These are phyloP conservation scores for Stylonectria norvegica DNA, from an alignment of 2,329 filamentous ascomycete genomes.

Conservation along the genomic window DNA sequence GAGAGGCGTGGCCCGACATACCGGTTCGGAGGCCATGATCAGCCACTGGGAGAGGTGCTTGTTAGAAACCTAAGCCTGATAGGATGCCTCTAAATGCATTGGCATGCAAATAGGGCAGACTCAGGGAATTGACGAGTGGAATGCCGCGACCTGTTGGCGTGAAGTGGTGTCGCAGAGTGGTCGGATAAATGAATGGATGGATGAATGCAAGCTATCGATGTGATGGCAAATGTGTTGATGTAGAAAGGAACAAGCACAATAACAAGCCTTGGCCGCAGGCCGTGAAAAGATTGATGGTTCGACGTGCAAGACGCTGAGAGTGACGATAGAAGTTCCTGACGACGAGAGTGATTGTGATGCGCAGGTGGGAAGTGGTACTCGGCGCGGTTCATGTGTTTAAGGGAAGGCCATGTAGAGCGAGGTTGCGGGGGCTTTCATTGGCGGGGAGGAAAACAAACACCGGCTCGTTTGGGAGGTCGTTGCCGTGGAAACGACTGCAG, in stretches of 20 bases:
- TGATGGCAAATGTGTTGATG: slow-evolving; percentile 20
- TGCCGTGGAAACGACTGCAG: slow-evolving; percentile 25
- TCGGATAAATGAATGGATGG: slow-evolving; percentile 9
- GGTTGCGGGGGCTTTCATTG: slow-evolving; percentile 26
- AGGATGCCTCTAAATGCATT: slow-evolving; percentile 33
- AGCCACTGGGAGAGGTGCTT: slow-evolving; percentile 20
- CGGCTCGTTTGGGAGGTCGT: slow-evolving; percentile 17
- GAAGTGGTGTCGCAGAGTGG: slow-evolving; percentile 9
- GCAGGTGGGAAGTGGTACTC: slow-evolving; percentile 17
- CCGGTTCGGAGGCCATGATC: slow-evolving; percentile 39
- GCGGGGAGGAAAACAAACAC: slow-evolving; percentile 32
- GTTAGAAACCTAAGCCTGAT: slow-evolving; percentile 18
- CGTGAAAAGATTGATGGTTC: slow-evolving; percentile 18
- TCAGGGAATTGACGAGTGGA: slow-evolving; percentile 26
- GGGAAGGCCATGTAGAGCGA: slow-evolving; percentile 23
- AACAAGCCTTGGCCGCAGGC: slow-evolving; percentile 20
- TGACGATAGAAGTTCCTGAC: slow-evolving; percentile 20
- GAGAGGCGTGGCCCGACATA: slow-evolving; percentile 28
- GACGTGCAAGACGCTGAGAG: slow-evolving; percentile 17
- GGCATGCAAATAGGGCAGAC: slow-evolving; percentile 28
- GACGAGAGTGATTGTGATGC: slow-evolving; percentile 18
- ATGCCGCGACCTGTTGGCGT: slow-evolving; percentile 29
- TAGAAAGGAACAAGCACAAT: slow-evolving; percentile 26
- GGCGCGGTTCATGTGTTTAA: slow-evolving; percentile 33
- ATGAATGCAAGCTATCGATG: slow-evolving; percentile 26